Conservation (phyloP, 345 rosid genomes). For the Lepidium sativum region DNA sequence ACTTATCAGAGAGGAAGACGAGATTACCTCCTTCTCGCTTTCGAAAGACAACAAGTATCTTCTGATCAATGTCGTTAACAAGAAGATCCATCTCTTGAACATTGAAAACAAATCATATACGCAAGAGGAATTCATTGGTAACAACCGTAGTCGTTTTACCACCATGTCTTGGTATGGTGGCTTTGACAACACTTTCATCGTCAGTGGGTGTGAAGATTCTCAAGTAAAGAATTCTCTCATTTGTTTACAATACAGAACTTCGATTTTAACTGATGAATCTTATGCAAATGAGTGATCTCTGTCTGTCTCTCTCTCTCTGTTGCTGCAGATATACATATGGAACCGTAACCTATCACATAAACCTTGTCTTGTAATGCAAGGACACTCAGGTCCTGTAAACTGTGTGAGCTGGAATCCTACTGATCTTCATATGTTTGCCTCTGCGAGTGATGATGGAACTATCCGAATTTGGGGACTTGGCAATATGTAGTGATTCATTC, state of each 20-base stretch:
- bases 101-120: conserved; percentile 8
- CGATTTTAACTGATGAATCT: not conserved
- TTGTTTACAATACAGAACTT: not conserved
- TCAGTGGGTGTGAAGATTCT: conserved; percentile 58
- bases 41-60: conserved; percentile 38
- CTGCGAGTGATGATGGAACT: no score
- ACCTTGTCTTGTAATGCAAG: no score
- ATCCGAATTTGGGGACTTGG: no score
- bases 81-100: conserved; percentile 47
- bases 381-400: no score
- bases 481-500: no score
- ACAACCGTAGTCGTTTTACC: conserved; percentile 35
- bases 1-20: conserved; percentile 32
- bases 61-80: conserved; percentile 38
- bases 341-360: no score
- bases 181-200: conserved; percentile 36
- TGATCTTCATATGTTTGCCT: no score
- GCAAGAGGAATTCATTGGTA: conserved; percentile 27
- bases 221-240: conserved; percentile 28
- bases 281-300: conserved; percentile 2
- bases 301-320: no score
- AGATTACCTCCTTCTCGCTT: conserved; percentile 48
- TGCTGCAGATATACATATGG: no score
- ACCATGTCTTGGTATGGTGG: conserved; percentile 67
- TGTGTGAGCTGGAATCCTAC: no score